Conservation (phyloP, 2,329 filamentous ascomycete genomes). For the Colletotrichum sp. region DNA sequence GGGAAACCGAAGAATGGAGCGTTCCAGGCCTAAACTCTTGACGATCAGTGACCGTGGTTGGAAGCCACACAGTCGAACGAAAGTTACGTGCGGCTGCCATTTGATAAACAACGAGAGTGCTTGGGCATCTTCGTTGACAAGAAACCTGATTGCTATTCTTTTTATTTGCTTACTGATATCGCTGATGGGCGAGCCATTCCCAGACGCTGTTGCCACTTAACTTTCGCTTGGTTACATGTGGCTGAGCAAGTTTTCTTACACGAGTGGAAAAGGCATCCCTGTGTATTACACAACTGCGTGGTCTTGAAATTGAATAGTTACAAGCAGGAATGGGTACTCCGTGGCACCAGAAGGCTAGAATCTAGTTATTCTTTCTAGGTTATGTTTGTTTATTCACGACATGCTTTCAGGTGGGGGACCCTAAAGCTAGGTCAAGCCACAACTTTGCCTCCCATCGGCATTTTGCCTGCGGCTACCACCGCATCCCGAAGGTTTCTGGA, state of each 20-base stretch:
- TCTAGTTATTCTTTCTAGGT: neutral
- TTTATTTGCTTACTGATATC: neutral
- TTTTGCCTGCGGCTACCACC: neutral
- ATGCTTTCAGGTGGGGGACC: neutral
- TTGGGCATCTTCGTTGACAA: neutral
- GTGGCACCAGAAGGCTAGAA: neutral
- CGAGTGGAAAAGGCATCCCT: neutral
- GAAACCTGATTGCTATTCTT: neutral
- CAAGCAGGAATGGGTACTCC: neutral
- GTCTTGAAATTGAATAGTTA: neutral
- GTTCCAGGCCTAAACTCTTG: neutral
- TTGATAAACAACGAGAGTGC: neutral
- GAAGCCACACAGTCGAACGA: neutral
- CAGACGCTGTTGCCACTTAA: neutral
- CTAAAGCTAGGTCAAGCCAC: neutral
- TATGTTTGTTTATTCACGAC: neutral
- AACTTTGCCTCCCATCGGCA: neutral
- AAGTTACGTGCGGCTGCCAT: neutral
- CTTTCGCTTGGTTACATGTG: neutral
- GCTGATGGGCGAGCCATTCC: neutral
- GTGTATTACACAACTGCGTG: neutral
- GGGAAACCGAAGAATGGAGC: neutral
- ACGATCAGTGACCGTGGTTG: neutral
- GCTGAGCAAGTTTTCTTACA: neutral
- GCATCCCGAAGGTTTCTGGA: neutral